A percentile compares a stretch with the other conserved stretches of the same genome.
phyloP scores from a whole-genome alignment of 2,329 filamentous ascomycete species.

The Trichoderma guizhouense region DNA sequence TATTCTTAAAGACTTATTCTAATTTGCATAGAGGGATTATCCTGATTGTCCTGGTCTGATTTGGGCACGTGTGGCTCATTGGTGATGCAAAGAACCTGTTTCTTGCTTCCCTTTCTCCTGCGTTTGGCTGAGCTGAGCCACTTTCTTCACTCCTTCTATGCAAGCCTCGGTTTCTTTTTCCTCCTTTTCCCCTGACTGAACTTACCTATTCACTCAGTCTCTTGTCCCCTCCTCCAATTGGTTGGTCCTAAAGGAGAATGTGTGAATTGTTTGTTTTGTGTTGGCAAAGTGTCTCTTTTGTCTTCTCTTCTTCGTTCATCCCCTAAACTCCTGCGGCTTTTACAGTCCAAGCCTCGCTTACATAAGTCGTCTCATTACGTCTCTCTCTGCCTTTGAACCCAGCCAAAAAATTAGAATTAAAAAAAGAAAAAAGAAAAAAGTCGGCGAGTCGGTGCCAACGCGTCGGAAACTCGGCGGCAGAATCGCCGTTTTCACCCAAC shows the following conservation, averaged over 20 bases:
- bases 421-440: neutral
- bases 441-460: conserved; percentile 17
- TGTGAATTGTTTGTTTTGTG: neutral
- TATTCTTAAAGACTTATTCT: neutral
- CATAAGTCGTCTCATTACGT: neutral
- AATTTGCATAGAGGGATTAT: neutral
- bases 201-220: neutral
- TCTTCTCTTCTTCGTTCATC: no score
- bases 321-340: neutral
- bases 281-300: neutral
- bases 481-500: conserved; percentile 25
- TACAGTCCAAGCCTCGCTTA: neutral
- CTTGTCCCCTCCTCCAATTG: neutral
- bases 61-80: neutral
- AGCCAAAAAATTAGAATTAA: neutral
- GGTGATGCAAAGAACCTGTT: neutral
- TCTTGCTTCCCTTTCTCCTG: neutral
- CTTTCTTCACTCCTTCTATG: neutral
- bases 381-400: neutral
- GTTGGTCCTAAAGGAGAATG: neutral
- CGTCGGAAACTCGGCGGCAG: conserved; percentile 32
- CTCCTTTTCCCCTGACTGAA: neutral
- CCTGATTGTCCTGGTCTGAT: neutral
- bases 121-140: neutral
- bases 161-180: neutral